Percentiles rank a stretch among this genome's conserved stretches.
Conservation (phyloP, 2,329 filamentous ascomycete genomes). For the Whalleya microplaca region DNA sequence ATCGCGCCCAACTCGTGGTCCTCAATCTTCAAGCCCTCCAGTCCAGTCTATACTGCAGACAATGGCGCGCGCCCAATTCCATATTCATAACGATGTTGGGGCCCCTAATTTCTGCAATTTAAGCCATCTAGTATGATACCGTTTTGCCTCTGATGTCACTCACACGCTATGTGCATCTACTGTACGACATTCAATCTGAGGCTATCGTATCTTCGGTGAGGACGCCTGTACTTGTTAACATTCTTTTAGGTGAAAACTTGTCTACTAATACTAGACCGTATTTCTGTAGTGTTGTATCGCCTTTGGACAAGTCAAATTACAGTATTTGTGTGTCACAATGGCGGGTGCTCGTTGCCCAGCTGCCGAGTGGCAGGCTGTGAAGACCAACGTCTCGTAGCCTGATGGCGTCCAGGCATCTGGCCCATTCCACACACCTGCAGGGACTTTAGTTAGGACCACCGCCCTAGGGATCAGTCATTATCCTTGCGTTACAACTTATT, state of each 20-base stretch:
- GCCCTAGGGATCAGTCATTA: slow-evolving; percentile 1
- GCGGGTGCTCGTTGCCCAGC: not conserved
- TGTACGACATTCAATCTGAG: slow-evolving; percentile 14
- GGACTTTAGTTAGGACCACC: not conserved
- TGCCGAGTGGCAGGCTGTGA: slow-evolving; percentile 9
- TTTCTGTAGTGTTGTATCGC: slow-evolving; percentile 6
- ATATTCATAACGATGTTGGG: slow-evolving; percentile 8
- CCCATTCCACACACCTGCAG: slow-evolving; percentile 2
- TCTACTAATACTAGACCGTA: slow-evolving; percentile 3
- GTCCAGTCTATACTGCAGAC: slow-evolving; percentile 14
- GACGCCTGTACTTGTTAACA: not conserved
- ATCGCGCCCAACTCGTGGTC: slow-evolving; percentile 21
- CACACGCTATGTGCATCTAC: slow-evolving; percentile 11
- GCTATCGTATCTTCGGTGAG: slow-evolving; percentile 19
- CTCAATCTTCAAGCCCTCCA: slow-evolving; percentile 9
- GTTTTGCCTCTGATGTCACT: slow-evolving; percentile 6
- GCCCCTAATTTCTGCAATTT: slow-evolving; percentile 16
- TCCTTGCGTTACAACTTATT: slow-evolving; percentile 11
- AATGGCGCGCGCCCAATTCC: slow-evolving; percentile 24
- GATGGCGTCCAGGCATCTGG: slow-evolving; percentile 11
- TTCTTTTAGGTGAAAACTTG: slow-evolving; percentile 1
- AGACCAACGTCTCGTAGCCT: slow-evolving; percentile 9
- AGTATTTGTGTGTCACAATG: slow-evolving; percentile 1
- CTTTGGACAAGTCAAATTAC: slow-evolving; percentile 1
- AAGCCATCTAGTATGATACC: slow-evolving; percentile 19